Evolutionary conservation across 2,329 filamentous ascomycete genomes (phyloP).

Genomic region (Aspergillus piperis): DNA sequence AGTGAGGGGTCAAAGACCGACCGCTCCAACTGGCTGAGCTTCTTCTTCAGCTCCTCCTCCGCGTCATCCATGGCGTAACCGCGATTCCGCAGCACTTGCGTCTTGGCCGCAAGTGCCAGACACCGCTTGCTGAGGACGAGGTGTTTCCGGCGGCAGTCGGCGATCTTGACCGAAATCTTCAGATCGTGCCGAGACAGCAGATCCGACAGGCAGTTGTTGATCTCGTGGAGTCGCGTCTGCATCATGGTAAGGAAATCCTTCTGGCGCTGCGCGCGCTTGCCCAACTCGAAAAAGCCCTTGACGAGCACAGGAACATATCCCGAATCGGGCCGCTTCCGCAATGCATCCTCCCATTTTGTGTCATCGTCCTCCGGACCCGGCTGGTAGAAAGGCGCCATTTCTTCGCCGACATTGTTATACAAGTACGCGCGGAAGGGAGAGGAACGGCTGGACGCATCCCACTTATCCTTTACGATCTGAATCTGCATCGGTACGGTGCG

Average conservation of each 20-base stretch:
- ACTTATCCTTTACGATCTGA: conserved; percentile 61
- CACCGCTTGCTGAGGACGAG: conserved; percentile 61
- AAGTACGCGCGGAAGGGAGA: conserved; percentile 63
- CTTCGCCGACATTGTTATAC: conserved; percentile 63
- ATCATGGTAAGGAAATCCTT: conserved; percentile 59
- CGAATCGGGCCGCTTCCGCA: conserved; percentile 59
- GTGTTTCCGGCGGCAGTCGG: conserved; percentile 61
- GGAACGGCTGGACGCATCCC: conserved; percentile 55
- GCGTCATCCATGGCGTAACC: conserved; percentile 66
- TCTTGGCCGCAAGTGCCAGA: conserved; percentile 63
- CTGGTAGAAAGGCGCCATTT: conserved; percentile 62
- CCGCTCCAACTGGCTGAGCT: conserved; percentile 59
- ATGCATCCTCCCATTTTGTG: conserved; percentile 64
- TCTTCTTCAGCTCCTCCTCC: conserved; percentile 65
- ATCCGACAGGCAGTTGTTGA: conserved; percentile 62
- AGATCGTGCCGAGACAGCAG: conserved; percentile 63
- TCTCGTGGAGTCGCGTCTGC: conserved; percentile 63
- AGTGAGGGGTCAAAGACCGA: conserved; percentile 62
- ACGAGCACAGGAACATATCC: conserved; percentile 62
- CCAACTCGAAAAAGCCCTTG: conserved; percentile 61
- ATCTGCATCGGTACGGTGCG: conserved; percentile 64
- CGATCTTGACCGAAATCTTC: conserved; percentile 59
- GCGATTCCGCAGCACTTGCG: conserved; percentile 63
- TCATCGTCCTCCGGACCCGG: conserved; percentile 60
- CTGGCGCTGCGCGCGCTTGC: conserved; percentile 59